Conservation (phyloP, 768 basidiomycete genomes). For the Suillus tomentosus region DNA sequence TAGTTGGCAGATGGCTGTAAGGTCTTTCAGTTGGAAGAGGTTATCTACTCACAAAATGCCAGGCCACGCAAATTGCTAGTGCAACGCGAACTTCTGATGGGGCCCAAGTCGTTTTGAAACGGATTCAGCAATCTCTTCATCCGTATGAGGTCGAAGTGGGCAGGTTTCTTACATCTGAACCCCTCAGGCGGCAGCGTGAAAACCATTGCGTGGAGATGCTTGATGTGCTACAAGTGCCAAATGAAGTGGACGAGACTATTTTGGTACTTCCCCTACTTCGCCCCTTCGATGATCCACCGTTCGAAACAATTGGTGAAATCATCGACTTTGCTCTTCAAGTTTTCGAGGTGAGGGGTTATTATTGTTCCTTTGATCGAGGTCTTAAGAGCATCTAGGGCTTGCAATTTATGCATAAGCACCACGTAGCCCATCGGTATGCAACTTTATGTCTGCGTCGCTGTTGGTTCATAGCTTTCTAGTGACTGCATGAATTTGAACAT, state of each 20-base stretch:
- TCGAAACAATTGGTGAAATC: slow-evolving; percentile 28
- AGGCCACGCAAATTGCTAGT: slow-evolving; percentile 23
- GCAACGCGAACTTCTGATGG: slow-evolving; percentile 29
- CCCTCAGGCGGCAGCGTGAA: slow-evolving; percentile 8
- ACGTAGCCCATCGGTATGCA: slow-evolving; percentile 9
- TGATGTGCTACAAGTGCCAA: slow-evolving; percentile 17
- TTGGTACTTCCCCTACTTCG: slow-evolving; percentile 33
- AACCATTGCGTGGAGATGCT: slow-evolving; percentile 28
- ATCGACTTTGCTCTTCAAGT: slow-evolving; percentile 32
- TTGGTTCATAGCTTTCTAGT: slow-evolving; percentile 27
- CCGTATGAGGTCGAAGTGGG: slow-evolving; percentile 22
- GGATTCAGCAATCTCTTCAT: slow-evolving; percentile 12
- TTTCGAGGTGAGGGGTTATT: slow-evolving; percentile 20
- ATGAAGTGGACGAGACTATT: slow-evolving; percentile 15
- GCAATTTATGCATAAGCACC: slow-evolving; percentile 19
- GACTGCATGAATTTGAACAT: slow-evolving; percentile 25
- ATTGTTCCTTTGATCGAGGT: background rate
- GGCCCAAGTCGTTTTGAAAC: slow-evolving; percentile 32
- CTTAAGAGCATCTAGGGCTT: background rate
- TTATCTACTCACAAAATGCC: slow-evolving; percentile 11
- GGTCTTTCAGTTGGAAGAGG: slow-evolving; percentile 24
- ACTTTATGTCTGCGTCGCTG: background rate
- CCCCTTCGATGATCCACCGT: slow-evolving; percentile 23
- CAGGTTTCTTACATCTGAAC: slow-evolving; percentile 16
- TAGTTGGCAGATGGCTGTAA: slow-evolving; percentile 11